Conservation (phyloP, 805 yeast species). For the Metschnikowia santaceciliae region DNA sequence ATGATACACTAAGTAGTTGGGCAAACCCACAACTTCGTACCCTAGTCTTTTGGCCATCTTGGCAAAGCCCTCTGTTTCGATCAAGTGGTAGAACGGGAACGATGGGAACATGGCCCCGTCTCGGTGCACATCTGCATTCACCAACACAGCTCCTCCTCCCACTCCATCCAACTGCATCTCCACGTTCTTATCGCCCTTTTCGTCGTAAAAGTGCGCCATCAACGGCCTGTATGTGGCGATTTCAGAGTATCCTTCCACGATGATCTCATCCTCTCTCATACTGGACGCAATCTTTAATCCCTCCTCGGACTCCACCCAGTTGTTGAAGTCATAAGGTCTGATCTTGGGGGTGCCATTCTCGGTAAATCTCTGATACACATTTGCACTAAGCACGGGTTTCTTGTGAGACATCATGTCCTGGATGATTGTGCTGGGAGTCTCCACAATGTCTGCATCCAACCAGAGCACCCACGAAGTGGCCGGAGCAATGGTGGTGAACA, state of each 20-base stretch:
- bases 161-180: conserved; percentile 94
- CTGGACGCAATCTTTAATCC: conserved; percentile 70
- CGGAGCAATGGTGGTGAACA: conserved; percentile 85
- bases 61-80: conserved; percentile 98
- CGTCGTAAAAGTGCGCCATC: conserved; percentile 84
- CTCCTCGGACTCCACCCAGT: conserved; percentile 86
- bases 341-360: conserved; percentile 57
- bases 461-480: conserved; percentile 93
- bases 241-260: conserved; percentile 92
- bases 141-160: conserved; percentile 95
- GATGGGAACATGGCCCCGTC: conserved; percentile 99
- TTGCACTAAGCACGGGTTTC: conserved; percentile 86
- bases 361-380: conserved; percentile 80
- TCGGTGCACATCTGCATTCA: conserved; percentile 95
- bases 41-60: conserved; percentile 95
- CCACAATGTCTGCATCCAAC: conserved; percentile 94
- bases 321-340: conserved; percentile 92
- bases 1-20: conserved; percentile 90
- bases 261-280: conserved; percentile 82
- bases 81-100: conserved; percentile 93
- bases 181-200: conserved; percentile 54
- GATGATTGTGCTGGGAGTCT: conserved; percentile 75
- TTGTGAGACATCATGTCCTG: conserved; percentile 86
- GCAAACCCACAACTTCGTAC: conserved; percentile 87
- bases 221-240: conserved; percentile 90